Evolutionary conservation across 768 basidiomycete genomes (phyloP).

Genomic region (Pisolithus albus): DNA sequence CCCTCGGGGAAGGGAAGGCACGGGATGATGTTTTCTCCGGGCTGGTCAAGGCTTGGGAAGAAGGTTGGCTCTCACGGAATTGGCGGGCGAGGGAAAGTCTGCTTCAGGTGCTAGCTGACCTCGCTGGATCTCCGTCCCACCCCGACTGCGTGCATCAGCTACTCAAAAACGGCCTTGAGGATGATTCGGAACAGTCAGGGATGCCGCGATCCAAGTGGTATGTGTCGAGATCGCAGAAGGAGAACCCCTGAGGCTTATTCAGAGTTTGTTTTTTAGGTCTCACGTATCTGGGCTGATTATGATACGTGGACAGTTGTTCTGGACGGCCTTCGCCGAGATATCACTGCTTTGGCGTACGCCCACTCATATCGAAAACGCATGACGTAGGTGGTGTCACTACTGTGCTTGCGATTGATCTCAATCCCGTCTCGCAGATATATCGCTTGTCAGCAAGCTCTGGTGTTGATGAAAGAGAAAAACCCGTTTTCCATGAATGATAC

Average conservation of each 20-base stretch:
- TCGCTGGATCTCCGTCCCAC: conserved; percentile 39
- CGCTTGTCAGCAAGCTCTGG: conserved; percentile 62
- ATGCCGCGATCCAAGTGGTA: conserved; percentile 61
- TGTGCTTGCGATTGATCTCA: conserved; percentile 8
- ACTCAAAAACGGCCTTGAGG: conserved; percentile 57
- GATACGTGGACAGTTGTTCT: conserved; percentile 30
- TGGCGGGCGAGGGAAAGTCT: conserved; percentile 83
- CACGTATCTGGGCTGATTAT: conserved; percentile 38
- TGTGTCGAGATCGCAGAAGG: conserved; percentile 23
- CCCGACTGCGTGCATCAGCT: conserved; percentile 47
- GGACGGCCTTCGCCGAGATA: conserved; percentile 33
- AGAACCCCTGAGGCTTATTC: conserved; percentile 10
- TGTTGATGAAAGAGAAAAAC: conserved; percentile 27
- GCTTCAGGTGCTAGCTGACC: conserved; percentile 46
- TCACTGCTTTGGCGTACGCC: conserved; percentile 41
- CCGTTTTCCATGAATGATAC: conserved; percentile 36
- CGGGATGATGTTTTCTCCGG: conserved; percentile 40
- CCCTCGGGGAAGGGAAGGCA: conserved; percentile 43
- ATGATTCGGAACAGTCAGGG: conserved; percentile 78
- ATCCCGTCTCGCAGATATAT: conserved; percentile 51
- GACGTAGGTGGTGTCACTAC: conserved; percentile 47
- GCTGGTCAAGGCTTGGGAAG: conserved; percentile 50
- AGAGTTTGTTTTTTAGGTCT: conserved; percentile 32
- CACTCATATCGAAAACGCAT: conserved; percentile 53
- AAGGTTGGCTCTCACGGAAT: conserved; percentile 43